phyloP scores from a whole-genome alignment of 2,329 filamentous ascomycete genomes.

The Hymenoscyphus fraxineus region DNA sequence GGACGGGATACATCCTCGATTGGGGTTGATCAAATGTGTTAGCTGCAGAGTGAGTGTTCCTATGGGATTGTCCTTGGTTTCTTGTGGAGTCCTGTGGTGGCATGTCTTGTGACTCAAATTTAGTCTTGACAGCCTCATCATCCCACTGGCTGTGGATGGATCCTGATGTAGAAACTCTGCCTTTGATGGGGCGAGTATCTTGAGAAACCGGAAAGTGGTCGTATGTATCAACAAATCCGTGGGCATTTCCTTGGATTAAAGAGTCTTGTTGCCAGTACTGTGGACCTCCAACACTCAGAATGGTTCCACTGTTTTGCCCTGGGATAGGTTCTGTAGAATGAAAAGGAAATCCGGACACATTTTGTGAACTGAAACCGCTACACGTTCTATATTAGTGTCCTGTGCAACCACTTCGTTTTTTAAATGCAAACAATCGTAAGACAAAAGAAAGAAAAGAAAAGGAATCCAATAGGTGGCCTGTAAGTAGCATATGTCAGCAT shows the following conservation, averaged over 20 bases:
- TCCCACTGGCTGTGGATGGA: slow-evolving; percentile 27
- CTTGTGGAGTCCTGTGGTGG: slow-evolving; percentile 30
- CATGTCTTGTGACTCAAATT: slow-evolving; percentile 29
- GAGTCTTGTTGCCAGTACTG: slow-evolving; percentile 34
- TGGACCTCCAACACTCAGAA: slow-evolving; percentile 34
- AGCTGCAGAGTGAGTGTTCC: slow-evolving; percentile 26
- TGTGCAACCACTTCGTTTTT: slow-evolving; percentile 28
- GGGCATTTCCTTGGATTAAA: slow-evolving; percentile 26
- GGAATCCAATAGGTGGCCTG: slow-evolving; percentile 13
- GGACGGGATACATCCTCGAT: slow-evolving; percentile 30
- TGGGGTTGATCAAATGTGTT: slow-evolving; percentile 30
- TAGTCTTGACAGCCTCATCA: slow-evolving; percentile 24
- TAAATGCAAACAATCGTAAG: slow-evolving; percentile 17
- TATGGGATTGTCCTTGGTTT: slow-evolving; percentile 28
- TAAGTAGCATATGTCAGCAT: slow-evolving; percentile 20
- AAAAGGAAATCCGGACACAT: slow-evolving; percentile 33
- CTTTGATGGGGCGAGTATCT: slow-evolving; percentile 23
- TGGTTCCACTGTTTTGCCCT: slow-evolving; percentile 32
- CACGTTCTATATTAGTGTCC: slow-evolving; percentile 35
- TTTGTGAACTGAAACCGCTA: slow-evolving; percentile 30
- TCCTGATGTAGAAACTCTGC: slow-evolving; percentile 21
- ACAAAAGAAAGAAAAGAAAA: slow-evolving; percentile 20
- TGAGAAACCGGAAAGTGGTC: slow-evolving; percentile 24
- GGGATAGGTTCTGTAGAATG: slow-evolving; percentile 34
- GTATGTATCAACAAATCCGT: slow-evolving; percentile 31